phyloP scores from a whole-genome alignment of 129 eudicot genomes.

The Flaveria linearis region DNA sequence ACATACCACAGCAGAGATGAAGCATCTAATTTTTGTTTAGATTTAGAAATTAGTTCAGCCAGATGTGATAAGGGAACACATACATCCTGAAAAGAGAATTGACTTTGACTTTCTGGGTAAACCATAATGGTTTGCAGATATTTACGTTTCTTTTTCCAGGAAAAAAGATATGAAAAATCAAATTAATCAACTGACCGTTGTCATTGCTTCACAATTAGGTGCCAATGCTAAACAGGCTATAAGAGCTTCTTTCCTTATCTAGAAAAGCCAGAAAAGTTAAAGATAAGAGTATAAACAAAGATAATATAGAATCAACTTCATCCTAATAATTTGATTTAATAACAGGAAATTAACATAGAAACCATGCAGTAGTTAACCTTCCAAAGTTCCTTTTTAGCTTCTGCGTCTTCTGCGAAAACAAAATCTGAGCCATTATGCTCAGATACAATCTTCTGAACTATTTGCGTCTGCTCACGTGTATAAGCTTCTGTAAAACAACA shows the following conservation, averaged over 20 bases:
- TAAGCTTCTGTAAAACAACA: constrained; percentile 68
- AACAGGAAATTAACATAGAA: not conserved
- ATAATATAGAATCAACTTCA: not conserved
- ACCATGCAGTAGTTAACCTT: constrained; percentile 50
- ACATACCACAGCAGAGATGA: constrained; percentile 71
- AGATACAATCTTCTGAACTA: constrained; percentile 86
- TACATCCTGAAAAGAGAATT: constrained; percentile 60
- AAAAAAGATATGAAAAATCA: not conserved
- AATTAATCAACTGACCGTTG: constrained; percentile 55
- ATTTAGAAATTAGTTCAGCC: constrained; percentile 77
- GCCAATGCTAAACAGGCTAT: constrained; percentile 98
- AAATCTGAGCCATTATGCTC: constrained; percentile 93
- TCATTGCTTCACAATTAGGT: constrained; percentile 86
- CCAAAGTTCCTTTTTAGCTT: constrained; percentile 96
- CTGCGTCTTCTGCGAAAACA: constrained; percentile 86
- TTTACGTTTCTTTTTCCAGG: not conserved
- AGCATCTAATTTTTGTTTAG: constrained; percentile 69
- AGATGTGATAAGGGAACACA: constrained; percentile 90
- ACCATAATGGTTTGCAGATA: not conserved
- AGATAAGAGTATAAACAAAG: not conserved
- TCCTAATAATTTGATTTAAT: not conserved
- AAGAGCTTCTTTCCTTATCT: constrained; percentile 99
- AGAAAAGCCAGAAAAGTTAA: constrained; percentile 5
- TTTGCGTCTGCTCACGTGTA: constrained; percentile 82
- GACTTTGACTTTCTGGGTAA: constrained; percentile 16